Evolutionary conservation across 2,329 filamentous ascomycete species (phyloP).

Genomic region (Calonectria crousiana): DNA sequence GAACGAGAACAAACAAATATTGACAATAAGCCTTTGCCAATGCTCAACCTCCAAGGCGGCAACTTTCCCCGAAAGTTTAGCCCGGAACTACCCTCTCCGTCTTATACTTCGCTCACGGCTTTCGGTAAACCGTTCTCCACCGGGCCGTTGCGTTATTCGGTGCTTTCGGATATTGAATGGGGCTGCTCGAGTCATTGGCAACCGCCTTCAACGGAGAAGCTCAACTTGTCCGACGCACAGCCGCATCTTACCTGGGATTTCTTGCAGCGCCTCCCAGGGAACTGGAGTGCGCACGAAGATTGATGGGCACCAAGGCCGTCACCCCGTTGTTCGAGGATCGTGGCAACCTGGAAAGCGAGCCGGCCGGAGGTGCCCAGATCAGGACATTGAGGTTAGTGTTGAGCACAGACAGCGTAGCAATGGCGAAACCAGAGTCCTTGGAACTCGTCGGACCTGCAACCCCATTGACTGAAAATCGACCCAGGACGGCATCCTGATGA

Average conservation of each 20-base stretch:
- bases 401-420: not conserved
- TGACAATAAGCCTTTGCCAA: not conserved
- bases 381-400: not conserved
- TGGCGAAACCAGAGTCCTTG: constrained; percentile 5
- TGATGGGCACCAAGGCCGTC: constrained; percentile 3
- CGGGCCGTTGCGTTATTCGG: constrained; percentile 6
- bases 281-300: constrained; percentile 9
- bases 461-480: not conserved
- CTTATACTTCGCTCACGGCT: not conserved
- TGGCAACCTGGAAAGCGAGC: constrained; percentile 3
- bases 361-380: constrained; percentile 11
- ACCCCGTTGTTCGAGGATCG: not conserved
- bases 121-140: not conserved
- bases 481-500: constrained; percentile 22
- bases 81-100: not conserved
- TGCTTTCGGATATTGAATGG: constrained; percentile 12
- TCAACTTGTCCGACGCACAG: constrained; percentile 3
- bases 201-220: not conserved
- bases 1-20: not conserved
- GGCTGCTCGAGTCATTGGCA: constrained; percentile 6
- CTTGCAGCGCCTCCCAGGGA: constrained; percentile 6
- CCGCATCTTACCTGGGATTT: constrained; percentile 22
- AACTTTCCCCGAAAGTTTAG: not conserved
- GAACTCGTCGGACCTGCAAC: constrained; percentile 8
- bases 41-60: not conserved